These are phyloP conservation scores for Uromyces viciae-fabae DNA, from an alignment of 1,284 basidiomycete genomes.

Conservation along the genomic window DNA sequence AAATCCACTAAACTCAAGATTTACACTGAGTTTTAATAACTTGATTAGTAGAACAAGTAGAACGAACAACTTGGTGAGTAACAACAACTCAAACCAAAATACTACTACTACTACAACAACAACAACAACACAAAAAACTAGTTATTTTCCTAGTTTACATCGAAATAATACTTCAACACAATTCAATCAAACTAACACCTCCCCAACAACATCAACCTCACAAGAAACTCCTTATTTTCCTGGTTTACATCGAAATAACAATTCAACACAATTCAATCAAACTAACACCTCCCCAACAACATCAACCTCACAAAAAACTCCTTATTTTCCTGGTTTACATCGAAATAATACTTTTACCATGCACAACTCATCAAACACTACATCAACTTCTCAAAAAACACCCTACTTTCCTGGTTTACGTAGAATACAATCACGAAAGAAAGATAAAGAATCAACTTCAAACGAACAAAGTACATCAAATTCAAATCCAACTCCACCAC, in stretches of 20 bases:
- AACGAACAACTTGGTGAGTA: background rate
- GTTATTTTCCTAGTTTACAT: background rate
- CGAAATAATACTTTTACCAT: background rate
- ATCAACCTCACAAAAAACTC: background rate
- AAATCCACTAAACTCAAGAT: background rate
- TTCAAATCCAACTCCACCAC: background rate
- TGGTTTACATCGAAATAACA: no score
- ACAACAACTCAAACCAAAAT: background rate
- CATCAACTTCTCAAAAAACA: background rate
- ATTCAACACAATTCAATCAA: background rate
- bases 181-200: background rate
- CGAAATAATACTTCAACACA: background rate
- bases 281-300: background rate
- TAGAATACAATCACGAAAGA: background rate
- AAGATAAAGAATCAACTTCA: background rate
- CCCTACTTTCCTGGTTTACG: background rate
- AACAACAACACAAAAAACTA: background rate
- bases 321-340: background rate
- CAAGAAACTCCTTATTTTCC: no score
- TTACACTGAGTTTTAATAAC: constrained; percentile 9
- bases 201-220: background rate
- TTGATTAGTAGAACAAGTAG: background rate
- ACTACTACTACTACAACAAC: background rate
- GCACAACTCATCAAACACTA: background rate
- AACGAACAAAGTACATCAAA: background rate